A percentile compares a stretch with the other conserved stretches of the same genome.
Conservation (phyloP, 148 eudicot genomes). For the Rhododendron henanense region DNA sequence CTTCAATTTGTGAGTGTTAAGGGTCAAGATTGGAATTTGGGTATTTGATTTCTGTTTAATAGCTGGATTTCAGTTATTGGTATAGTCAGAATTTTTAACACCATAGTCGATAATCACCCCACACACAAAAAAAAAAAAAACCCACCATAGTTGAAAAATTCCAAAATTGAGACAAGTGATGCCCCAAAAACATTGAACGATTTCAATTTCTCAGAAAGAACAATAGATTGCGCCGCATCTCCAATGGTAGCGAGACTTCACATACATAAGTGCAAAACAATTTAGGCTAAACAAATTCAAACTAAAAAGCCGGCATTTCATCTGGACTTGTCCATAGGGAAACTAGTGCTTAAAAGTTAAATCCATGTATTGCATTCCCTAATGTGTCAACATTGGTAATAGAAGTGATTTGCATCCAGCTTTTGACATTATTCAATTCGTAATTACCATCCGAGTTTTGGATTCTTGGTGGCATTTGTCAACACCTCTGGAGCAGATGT, state of each 20-base stretch:
- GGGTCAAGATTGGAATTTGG: background rate
- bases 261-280: background rate
- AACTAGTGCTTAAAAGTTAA: background rate
- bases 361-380: background rate
- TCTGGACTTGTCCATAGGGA: background rate
- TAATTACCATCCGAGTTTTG: background rate
- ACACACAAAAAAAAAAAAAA: too few relatives aligned
- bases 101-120: background rate
- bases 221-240: background rate
- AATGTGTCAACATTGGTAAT: background rate
- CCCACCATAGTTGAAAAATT: too few relatives aligned
- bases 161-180: background rate
- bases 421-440: background rate
- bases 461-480: background rate
- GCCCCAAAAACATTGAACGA: background rate
- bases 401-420: background rate
- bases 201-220: background rate
- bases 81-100: background rate
- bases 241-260: background rate
- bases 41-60: background rate
- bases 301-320: background rate
- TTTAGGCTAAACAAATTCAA: background rate
- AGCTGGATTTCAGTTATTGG: background rate
- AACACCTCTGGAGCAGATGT: background rate
- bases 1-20: slow-evolving; percentile 69